Percentiles rank a stretch among this genome's conserved stretches.
These are phyloP conservation scores for Monosporozyma aerobia DNA, from an alignment of 805 yeast species.

Conservation along the genomic window DNA sequence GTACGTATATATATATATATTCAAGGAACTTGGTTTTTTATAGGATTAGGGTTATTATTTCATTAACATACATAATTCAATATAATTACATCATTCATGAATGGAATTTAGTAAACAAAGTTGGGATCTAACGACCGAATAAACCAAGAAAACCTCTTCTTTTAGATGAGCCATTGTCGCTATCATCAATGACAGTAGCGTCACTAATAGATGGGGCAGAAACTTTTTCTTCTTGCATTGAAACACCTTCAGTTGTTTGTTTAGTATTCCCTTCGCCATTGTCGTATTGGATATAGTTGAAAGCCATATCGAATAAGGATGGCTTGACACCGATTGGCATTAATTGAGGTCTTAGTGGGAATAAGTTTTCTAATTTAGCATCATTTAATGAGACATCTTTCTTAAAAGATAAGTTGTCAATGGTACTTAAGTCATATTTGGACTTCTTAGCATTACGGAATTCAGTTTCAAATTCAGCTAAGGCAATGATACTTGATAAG, in stretches of 20 bases:
- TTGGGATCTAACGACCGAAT: conserved; percentile 41
- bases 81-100: background rate
- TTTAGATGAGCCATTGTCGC: conserved; percentile 7
- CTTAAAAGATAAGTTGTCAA: conserved; percentile 8
- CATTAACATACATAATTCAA: background rate
- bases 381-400: conserved; percentile 13
- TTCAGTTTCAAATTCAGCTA: conserved; percentile 30
- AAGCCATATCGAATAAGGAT: conserved; percentile 84
- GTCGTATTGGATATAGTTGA: conserved; percentile 58
- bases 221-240: conserved; percentile 8
- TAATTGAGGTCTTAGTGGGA: conserved; percentile 33
- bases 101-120: background rate
- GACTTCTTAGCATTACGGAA: conserved; percentile 5
- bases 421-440: conserved; percentile 9
- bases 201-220: conserved; percentile 5
- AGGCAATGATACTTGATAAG: conserved; percentile 25
- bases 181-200: background rate
- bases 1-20: background rate
- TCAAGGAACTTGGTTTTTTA: background rate
- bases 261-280: background rate
- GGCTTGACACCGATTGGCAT: conserved; percentile 73
- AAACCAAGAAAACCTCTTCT: conserved; percentile 68
- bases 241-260: background rate
- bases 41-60: background rate
- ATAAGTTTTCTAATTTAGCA: conserved; percentile 18